Evolutionary conservation across 179 eudicot species (phyloP), one percentile per base, ranked within the genome.

Genomic region (Pouteria campechiana): DNA sequence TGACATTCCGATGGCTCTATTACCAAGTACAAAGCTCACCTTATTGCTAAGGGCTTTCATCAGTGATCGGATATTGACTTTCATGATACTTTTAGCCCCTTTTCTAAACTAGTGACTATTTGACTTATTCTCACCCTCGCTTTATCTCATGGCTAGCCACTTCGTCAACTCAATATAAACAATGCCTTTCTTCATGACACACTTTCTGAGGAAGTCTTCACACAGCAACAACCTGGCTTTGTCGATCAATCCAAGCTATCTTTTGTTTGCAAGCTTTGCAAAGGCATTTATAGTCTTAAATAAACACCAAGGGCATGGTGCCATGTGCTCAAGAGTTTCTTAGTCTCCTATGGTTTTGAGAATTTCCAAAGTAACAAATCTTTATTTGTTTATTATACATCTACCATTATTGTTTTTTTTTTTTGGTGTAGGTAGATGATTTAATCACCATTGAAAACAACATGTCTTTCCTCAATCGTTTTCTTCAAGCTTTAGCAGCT

Each of bases 401-500:
- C n/a, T n/a, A n/a, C n/a, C n/a, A n/a, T n/a, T n/a, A n/a, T n/a
- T n/a, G n/a, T n/a, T n/a, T n/a, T n/a, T n/a, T n/a, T n/a, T n/a
- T n/a, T n/a, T n/a, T n/a, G n/a, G n/a, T n/a, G n/a, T 44, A 44
- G 6, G 48, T 44, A 15, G 35, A 44, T 14, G 48, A 28, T 9
- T 27, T 44, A 7, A 8, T 44, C 3, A 7, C 30, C 6, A 28
- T 36, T 11, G 35, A 24, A 12, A 44, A 44, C 19, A 37, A 50
- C 12, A 35, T 50, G 2, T 44, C 44, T 0, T 9, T 18, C 4
- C 25, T 36, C 1, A 10, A 29, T 25, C 31, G 39, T 8, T 50
- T 50, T 24, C 18, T 50, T n/a, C n/a, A n/a, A n/a, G n/a, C n/a
- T n/a, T n/a, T n/a, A n/a, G n/a, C n/a, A n/a, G n/a, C n/a, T n/a